Base-by-base conservation (phyloP, 352 stramenopile genomes). In the Phytophthora citrophthora region DNA sequence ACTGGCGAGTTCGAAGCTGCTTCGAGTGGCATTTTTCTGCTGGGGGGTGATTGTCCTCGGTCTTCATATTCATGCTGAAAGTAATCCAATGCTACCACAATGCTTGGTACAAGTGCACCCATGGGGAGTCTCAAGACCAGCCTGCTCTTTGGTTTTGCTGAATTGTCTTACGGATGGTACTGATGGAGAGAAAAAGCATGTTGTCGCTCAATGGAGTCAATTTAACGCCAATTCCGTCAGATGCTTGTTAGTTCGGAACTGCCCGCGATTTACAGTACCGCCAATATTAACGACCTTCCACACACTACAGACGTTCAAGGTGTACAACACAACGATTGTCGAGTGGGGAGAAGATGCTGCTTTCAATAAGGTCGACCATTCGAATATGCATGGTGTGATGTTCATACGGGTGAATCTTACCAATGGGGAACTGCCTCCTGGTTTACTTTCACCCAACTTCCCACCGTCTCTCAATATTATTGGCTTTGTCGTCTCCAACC, bases 311-410 rank as follows among this genome's bases (percentile, higher is more conserved):
- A 46, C 31, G 7, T 54, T 78, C 13, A 72, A 78, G 48, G 52
- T 69, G 11, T 77, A 77, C 20, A 77, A 77, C 39, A 57, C 66
- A 9, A 78, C 65, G 1, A 72, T 78, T 41, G 29, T 40, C 2
- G 54, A 63, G 20, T 75, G 65, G 65, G 18, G 20, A 8, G 48
- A 64, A 27, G 53, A 75, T 13, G 61, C 70, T 23, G 65, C 65
- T 1, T 44, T 78, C 15, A 49, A 40, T 11, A 36, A 55, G 26
- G 11, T 4, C 2, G 23, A 54, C 10, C 69, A 77, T 18, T 50
- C 64, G 2, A 41, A 50, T 2, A 69, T 75, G 47, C n/a, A 44
- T 7, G 18, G 13, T 15, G 20, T 15, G 1, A 57, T 68, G 44
- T 54, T 76, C 36, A 53, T 71, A 0, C 51, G 66, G 10, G 63